Conservation (phyloP, 176 grass and related monocot genomes). For the Cenchrus americanus region DNA sequence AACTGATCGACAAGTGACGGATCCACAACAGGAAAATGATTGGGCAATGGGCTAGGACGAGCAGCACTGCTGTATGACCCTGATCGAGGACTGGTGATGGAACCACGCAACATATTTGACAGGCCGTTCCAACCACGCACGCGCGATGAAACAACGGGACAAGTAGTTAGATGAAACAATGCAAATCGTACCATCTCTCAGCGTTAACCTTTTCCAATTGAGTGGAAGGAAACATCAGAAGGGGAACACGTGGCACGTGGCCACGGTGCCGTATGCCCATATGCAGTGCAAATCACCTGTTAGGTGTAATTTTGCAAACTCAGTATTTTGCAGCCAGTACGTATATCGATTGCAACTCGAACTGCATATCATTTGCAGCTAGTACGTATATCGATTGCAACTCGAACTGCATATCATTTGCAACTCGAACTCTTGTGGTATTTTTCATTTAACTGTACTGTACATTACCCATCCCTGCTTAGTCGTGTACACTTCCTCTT, state of each 20-base stretch:
- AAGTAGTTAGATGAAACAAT: not conserved
- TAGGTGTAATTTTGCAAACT: too few relatives aligned
- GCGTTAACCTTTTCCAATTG: not conserved
- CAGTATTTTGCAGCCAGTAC: too few relatives aligned
- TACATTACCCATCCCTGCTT: too few relatives aligned
- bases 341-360: too few relatives aligned
- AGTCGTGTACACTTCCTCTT: too few relatives aligned
- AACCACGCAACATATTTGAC: conserved; percentile 19
- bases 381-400: too few relatives aligned
- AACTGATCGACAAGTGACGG: not conserved
- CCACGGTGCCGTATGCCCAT: too few relatives aligned
- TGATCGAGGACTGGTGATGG: not conserved
- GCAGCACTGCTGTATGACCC: not conserved
- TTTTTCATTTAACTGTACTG: too few relatives aligned
- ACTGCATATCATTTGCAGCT: too few relatives aligned
- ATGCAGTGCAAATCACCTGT: too few relatives aligned
- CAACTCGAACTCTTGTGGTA: too few relatives aligned
- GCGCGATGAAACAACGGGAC: not conserved
- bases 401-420: too few relatives aligned
- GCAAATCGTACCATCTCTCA: not conserved
- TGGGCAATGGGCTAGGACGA: not conserved
- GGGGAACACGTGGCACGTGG: not conserved
- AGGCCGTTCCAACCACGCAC: not conserved
- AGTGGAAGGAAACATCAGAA: not conserved
- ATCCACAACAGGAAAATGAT: conserved; percentile 15